Conservation (phyloP, 2,329 filamentous ascomycete species). For the Alternaria rosae region DNA sequence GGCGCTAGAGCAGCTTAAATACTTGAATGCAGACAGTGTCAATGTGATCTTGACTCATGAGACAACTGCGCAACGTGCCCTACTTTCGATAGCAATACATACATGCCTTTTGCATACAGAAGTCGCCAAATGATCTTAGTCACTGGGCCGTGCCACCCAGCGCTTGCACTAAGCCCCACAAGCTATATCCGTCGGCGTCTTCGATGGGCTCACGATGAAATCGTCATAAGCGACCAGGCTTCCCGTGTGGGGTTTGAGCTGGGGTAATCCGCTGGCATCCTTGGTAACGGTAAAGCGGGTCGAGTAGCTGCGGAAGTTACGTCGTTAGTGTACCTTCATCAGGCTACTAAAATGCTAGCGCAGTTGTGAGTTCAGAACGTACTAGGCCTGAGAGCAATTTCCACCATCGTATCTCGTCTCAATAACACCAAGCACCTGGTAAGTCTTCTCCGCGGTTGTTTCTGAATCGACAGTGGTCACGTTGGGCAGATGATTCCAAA, state of each 20-base stretch:
- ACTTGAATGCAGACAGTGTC: not conserved
- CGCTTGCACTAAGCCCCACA: not conserved
- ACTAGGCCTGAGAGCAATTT: conserved; percentile 12
- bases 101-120: not conserved
- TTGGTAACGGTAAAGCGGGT: conserved; percentile 8
- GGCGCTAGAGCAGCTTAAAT: not conserved
- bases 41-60: not conserved
- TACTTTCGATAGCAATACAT: not conserved
- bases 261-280: not conserved
- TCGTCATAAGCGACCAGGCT: conserved; percentile 6
- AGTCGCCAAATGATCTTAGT: not conserved
- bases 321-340: not conserved
- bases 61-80: not conserved
- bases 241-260: conserved; percentile 2
- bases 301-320: conserved; percentile 1
- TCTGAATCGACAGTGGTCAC: conserved; percentile 5
- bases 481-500: conserved; percentile 6
- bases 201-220: not conserved
- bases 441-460: not conserved
- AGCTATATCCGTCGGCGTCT: conserved; percentile 3
- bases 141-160: not conserved
- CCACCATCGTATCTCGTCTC: conserved; percentile 6
- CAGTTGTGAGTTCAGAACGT: not conserved
- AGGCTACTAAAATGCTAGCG: not conserved
- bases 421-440: conserved; percentile 10